These are phyloP conservation scores for Clarireedia sp. DNA, from an alignment of 2,329 filamentous ascomycete genomes.

Conservation along the genomic window DNA sequence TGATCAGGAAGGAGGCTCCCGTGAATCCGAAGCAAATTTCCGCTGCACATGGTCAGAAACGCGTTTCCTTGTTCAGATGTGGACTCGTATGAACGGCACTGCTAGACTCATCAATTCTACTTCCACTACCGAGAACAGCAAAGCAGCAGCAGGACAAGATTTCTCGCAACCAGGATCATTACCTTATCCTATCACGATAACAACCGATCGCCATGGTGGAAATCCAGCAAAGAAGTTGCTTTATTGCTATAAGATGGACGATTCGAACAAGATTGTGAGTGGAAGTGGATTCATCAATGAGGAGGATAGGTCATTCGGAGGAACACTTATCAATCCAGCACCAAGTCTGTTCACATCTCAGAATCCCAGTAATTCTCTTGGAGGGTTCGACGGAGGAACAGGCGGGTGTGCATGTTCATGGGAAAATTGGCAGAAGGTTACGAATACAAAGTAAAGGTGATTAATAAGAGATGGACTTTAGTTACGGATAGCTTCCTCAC, in stretches of 20 bases:
- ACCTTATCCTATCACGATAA: slow-evolving; percentile 55
- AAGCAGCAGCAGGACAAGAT: slow-evolving; percentile 24
- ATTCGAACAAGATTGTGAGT: slow-evolving; percentile 37
- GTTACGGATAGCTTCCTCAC: too few relatives aligned
- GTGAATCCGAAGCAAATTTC: slow-evolving; percentile 44
- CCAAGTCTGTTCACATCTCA: slow-evolving; percentile 29
- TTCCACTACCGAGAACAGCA: slow-evolving; percentile 1
- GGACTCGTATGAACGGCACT: slow-evolving; percentile 45
- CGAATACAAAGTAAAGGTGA: too few relatives aligned
- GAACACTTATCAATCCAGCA: slow-evolving; percentile 45
- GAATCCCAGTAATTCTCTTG: slow-evolving; percentile 36
- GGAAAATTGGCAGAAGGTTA: slow-evolving; percentile 36
- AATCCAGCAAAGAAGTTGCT: slow-evolving; percentile 43
- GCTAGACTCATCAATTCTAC: slow-evolving; percentile 34
- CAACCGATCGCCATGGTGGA: slow-evolving; percentile 56
- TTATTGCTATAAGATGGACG: slow-evolving; percentile 45
- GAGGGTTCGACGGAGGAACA: slow-evolving; percentile 55
- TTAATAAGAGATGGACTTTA: too few relatives aligned
- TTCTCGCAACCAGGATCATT: slow-evolving; percentile 45
- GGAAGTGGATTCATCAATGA: slow-evolving; percentile 38
- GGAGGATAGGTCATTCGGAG: slow-evolving; percentile 44
- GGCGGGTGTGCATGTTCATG: slow-evolving; percentile 56
- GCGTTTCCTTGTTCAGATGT: slow-evolving; percentile 57
- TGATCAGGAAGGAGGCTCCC: slow-evolving; percentile 48
- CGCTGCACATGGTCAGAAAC: slow-evolving; percentile 53